Conservation (phyloP, 1,284 basidiomycete species). For the Irpex sp. region DNA sequence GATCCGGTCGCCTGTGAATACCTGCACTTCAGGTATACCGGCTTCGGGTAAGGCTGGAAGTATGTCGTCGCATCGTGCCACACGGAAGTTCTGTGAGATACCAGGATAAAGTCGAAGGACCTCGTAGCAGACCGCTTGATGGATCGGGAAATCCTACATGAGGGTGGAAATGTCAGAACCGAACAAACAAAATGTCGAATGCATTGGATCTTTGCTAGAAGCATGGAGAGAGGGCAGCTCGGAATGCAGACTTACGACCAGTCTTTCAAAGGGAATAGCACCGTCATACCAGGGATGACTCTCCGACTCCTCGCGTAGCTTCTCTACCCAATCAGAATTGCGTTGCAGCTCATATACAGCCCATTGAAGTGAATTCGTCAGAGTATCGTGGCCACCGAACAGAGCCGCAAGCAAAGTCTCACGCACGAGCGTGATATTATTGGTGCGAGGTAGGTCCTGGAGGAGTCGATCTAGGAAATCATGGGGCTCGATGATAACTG, state of each 20-base stretch:
- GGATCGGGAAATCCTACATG: slow-evolving; percentile 17
- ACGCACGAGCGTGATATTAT: slow-evolving; percentile 11
- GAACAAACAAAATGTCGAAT: too few relatives aligned
- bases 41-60: slow-evolving; percentile 20
- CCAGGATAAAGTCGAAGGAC: slow-evolving; percentile 26
- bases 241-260: background rate
- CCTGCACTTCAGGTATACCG: slow-evolving; percentile 13
- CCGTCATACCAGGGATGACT: background rate
- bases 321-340: slow-evolving; percentile 17
- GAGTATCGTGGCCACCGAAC: slow-evolving; percentile 25
- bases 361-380: slow-evolving; percentile 22
- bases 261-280: slow-evolving; percentile 5
- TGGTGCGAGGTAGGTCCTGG: background rate
- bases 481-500: background rate
- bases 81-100: slow-evolving; percentile 24
- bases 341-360: slow-evolving; percentile 18
- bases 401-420: slow-evolving; percentile 23
- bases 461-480: slow-evolving; percentile 18
- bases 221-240: background rate
- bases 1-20: slow-evolving; percentile 22
- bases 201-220: background rate
- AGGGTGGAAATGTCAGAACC: background rate
- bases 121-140: slow-evolving; percentile 25
- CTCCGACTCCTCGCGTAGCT: slow-evolving; percentile 18
- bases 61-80: slow-evolving; percentile 20